These are phyloP conservation scores for Colletotrichum orchidophilum DNA, from an alignment of 2,329 filamentous ascomycete genomes.

Conservation along the genomic window DNA sequence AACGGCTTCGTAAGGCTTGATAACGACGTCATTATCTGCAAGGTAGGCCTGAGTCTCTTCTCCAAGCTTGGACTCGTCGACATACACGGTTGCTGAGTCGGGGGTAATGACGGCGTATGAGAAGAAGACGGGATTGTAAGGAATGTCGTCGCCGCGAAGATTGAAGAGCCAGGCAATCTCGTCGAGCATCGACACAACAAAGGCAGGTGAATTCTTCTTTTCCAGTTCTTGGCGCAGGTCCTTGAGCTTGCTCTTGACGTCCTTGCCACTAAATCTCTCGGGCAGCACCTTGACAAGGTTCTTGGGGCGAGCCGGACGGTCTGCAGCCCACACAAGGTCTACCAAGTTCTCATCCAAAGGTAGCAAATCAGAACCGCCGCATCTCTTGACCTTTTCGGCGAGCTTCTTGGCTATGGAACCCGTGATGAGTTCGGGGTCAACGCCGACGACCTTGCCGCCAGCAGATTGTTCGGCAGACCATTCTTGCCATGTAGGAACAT, in stretches of 20 bases:
- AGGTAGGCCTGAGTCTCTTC: conserved; percentile 76
- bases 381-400: conserved; percentile 85
- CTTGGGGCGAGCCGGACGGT: conserved; percentile 77
- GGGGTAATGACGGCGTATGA: conserved; percentile 91
- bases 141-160: conserved; percentile 91
- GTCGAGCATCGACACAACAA: conserved; percentile 94
- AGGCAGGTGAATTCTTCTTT: conserved; percentile 87
- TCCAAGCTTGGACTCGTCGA: conserved; percentile 82
- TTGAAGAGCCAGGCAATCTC: conserved; percentile 99
- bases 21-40: conserved; percentile 70
- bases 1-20: conserved; percentile 85
- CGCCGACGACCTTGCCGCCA: conserved; percentile 86
- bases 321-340: conserved; percentile 86
- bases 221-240: conserved; percentile 91
- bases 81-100: conserved; percentile 79
- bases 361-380: conserved; percentile 79
- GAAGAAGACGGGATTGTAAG: conserved; percentile 98
- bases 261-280: conserved; percentile 81
- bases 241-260: conserved; percentile 81
- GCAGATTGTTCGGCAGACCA: conserved; percentile 91
- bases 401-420: conserved; percentile 73
- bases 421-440: conserved; percentile 89
- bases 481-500: conserved; percentile 97
- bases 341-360: conserved; percentile 85
- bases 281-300: conserved; percentile 79